phyloP scores from a whole-genome alignment of 495 filamentous ascomycete species.

The Neurospora sp. region DNA sequence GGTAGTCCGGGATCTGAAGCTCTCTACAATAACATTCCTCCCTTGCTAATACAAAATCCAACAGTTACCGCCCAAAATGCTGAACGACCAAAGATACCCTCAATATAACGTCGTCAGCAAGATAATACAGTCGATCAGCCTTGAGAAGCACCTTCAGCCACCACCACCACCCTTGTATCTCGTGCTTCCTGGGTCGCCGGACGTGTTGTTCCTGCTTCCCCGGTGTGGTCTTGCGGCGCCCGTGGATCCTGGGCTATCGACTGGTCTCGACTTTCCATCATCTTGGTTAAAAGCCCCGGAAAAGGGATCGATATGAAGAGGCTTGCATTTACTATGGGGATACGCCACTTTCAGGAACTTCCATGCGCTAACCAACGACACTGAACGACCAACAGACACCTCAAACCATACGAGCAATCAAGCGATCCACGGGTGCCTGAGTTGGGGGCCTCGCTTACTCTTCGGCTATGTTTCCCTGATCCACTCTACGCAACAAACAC shows the following conservation, averaged over 20 bases:
- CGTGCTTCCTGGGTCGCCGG: neutral
- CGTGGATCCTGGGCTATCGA: neutral
- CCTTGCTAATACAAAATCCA: neutral
- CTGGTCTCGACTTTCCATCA: neutral
- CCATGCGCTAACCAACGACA: neutral
- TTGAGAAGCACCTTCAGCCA: too few species aligned
- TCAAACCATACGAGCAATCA: neutral
- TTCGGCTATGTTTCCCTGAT: neutral
- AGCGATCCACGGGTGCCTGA: neutral
- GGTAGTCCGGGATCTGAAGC: neutral
- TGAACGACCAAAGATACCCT: neutral
- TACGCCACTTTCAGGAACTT: neutral
- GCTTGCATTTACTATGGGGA: neutral
- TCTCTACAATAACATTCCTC: neutral
- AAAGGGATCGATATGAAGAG: neutral
- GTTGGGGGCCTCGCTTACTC: neutral
- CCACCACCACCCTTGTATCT: neutral
- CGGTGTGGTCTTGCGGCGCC: slow-evolving; percentile 6
- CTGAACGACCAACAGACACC: neutral
- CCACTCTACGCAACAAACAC: neutral
- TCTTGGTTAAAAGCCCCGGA: neutral
- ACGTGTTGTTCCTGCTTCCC: slow-evolving; percentile 7
- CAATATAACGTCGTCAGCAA: neutral
- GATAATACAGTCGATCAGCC: neutral
- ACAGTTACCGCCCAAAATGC: neutral